Conservation (phyloP, 352 stramenopile species). For the Blastocystis sp. region DNA sequence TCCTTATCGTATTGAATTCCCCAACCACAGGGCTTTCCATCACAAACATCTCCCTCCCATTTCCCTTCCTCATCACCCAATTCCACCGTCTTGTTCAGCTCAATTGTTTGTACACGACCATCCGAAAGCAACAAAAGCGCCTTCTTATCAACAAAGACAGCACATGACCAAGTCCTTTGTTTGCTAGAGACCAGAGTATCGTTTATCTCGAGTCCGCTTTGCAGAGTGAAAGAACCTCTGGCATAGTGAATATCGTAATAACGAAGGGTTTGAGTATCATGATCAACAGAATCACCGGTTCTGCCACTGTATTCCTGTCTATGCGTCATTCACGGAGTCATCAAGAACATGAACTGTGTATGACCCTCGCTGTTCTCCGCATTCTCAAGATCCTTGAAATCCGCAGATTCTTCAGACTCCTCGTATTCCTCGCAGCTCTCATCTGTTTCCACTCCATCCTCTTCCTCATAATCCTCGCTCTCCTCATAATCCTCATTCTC, state of each 20-base stretch:
- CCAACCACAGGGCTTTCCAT: constrained; percentile 32
- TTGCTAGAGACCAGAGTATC: background rate
- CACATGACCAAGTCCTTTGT: background rate
- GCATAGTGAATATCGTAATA: background rate
- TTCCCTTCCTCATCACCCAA: background rate
- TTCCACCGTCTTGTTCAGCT: background rate
- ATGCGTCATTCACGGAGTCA: too few relatives aligned
- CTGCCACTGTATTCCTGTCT: too few relatives aligned
- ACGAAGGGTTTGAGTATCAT: too few relatives aligned
- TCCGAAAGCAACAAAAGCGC: background rate
- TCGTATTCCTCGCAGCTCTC: too few relatives aligned
- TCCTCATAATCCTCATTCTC: background rate
- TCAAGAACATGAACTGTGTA: too few relatives aligned
- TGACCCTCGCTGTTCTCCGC: too few relatives aligned
- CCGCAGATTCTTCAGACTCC: background rate
- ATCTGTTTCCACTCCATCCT: background rate
- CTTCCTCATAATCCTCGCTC: background rate
- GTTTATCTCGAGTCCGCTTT: background rate
- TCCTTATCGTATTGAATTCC: constrained; percentile 23
- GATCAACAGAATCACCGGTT: too few relatives aligned
- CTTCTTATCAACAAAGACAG: background rate
- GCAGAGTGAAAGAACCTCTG: background rate
- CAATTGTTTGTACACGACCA: background rate
- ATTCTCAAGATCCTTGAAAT: background rate
- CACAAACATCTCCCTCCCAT: constrained; percentile 20